Evolutionary conservation across 2,329 filamentous ascomycete species (phyloP).

Genomic region (Podosphaera xanthii): DNA sequence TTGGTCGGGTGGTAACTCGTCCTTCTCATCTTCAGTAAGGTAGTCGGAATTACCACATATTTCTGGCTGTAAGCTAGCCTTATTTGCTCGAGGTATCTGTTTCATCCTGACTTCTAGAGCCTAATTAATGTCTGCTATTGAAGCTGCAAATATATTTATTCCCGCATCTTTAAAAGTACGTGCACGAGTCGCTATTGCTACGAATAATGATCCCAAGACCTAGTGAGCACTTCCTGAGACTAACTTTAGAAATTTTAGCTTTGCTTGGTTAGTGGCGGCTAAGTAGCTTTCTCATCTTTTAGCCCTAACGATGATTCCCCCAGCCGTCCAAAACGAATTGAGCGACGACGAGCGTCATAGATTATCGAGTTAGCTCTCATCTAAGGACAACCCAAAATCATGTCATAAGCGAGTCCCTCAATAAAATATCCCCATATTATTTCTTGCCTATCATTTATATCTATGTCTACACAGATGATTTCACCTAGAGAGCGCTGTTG

Average conservation of each 20-base stretch:
- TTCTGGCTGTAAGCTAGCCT: background rate
- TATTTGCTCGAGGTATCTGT: background rate
- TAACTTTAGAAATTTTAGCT: background rate
- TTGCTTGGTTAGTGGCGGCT: background rate
- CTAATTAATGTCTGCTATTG: background rate
- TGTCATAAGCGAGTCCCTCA: background rate
- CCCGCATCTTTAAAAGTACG: background rate
- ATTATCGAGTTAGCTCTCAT: background rate
- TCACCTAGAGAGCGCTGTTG: too few species aligned
- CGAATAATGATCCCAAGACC: background rate
- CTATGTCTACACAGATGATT: too few species aligned
- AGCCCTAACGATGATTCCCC: background rate
- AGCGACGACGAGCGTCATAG: background rate
- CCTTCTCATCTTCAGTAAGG: background rate
- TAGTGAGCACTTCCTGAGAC: background rate
- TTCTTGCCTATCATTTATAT: background rate
- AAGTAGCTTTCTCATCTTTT: background rate
- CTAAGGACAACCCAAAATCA: background rate
- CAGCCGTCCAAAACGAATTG: background rate
- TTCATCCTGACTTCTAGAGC: background rate
- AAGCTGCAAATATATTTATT: background rate
- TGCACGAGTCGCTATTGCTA: background rate
- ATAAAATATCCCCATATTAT: background rate
- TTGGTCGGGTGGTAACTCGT: too few species aligned
- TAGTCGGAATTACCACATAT: background rate